These are phyloP conservation scores for Boletus semigastroideus DNA, from an alignment of 1,284 basidiomycete genomes.

Conservation along the genomic window DNA sequence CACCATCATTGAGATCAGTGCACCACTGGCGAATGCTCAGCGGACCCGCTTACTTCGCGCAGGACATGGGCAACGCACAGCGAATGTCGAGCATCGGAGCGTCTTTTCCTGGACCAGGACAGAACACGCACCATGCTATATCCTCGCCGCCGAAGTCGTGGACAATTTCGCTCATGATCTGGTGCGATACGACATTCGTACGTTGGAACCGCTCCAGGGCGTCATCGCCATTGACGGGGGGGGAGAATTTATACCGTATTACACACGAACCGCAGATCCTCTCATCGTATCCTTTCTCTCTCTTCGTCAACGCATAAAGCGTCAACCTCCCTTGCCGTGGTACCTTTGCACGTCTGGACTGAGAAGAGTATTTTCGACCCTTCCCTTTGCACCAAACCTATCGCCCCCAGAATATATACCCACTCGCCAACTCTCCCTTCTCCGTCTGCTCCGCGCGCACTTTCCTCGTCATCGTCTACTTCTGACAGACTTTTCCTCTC, in stretches of 20 bases:
- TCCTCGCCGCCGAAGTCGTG: constrained; percentile 94
- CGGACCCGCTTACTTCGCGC: constrained; percentile 34
- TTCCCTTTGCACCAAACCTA: constrained; percentile 93
- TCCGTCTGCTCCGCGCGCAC: constrained; percentile 78
- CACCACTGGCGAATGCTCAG: constrained; percentile 76
- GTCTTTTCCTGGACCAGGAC: constrained; percentile 84
- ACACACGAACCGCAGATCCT: constrained; percentile 84
- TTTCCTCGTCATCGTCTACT: constrained; percentile 93
- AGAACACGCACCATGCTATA: constrained; percentile 85
- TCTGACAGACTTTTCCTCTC: constrained; percentile 87
- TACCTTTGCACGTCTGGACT: constrained; percentile 53
- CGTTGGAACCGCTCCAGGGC: constrained; percentile 81
- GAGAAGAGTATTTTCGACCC: constrained; percentile 61
- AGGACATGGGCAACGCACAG: constrained; percentile 45
- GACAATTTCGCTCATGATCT: constrained; percentile 99
- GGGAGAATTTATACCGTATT: constrained; percentile 87
- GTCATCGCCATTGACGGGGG: constrained; percentile 78
- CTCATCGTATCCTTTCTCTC: constrained; percentile 74
- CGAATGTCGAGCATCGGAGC: constrained; percentile 78
- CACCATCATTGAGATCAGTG: constrained; percentile 92
- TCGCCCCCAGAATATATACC: constrained; percentile 91
- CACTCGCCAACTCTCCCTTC: constrained; percentile 85
- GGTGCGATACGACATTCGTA: constrained; percentile 83
- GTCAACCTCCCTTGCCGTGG: constrained; percentile 55
- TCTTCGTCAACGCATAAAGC: constrained; percentile 57